Percentiles rank a stretch among this genome's conserved stretches.
Conservation (phyloP, 163 green algal species). For the Trebouxiophyceae sp. region DNA sequence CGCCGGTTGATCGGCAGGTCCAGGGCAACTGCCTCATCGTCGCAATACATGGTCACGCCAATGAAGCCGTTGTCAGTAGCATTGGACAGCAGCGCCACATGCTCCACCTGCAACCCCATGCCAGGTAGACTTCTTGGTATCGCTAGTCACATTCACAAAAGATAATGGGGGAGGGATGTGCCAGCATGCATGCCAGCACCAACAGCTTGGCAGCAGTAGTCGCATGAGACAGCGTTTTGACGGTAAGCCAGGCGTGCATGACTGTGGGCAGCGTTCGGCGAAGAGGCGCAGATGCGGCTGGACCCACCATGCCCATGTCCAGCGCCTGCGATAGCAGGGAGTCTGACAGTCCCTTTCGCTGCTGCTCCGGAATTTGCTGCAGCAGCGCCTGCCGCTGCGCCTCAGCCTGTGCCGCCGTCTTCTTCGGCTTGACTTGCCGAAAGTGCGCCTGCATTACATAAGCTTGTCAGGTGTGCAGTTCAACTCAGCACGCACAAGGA, state of each 20-base stretch:
- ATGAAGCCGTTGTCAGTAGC: slow-evolving; percentile 47
- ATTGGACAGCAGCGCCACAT: slow-evolving; percentile 66
- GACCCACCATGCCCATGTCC: slow-evolving; percentile 52
- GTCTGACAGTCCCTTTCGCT: slow-evolving; percentile 23
- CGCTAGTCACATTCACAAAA: not conserved
- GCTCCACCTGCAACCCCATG: slow-evolving; percentile 59
- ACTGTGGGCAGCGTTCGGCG: not conserved
- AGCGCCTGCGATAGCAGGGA: slow-evolving; percentile 40
- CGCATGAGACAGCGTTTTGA: not conserved
- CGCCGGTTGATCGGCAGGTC: slow-evolving; percentile 56
- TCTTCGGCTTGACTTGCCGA: slow-evolving; percentile 8
- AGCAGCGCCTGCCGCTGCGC: slow-evolving; percentile 31
- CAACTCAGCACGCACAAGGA: too few species aligned
- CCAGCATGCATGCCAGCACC: not conserved
- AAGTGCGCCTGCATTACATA: slow-evolving; percentile 30
- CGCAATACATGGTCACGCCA: slow-evolving; percentile 80
- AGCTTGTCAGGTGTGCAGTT: too few species aligned
- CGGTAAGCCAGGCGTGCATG: not conserved
- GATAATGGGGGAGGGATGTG: too few species aligned
- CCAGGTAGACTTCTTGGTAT: not conserved
- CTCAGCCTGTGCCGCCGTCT: slow-evolving; percentile 25
- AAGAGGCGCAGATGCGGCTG: not conserved
- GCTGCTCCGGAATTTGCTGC: slow-evolving; percentile 30
- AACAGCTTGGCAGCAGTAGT: not conserved
- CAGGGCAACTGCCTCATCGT: slow-evolving; percentile 60